These are phyloP conservation scores for Gonapodya sp. DNA, from an alignment of 192 early-diverging fungal species.

Conservation along the genomic window DNA sequence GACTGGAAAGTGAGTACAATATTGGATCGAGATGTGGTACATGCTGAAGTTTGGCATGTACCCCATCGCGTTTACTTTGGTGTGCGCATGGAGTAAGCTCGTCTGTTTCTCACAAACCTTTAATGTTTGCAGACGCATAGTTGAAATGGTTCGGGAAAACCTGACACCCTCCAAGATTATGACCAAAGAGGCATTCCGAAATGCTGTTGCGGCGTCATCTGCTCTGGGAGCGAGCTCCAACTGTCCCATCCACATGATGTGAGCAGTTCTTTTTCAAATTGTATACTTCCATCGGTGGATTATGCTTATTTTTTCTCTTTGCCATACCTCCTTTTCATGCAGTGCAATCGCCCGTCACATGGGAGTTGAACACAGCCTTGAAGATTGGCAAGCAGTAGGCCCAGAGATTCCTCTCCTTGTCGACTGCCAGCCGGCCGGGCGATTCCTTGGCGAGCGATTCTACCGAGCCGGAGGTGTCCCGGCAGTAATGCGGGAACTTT, in stretches of 20 bases:
- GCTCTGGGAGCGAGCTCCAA: conserved; percentile 7
- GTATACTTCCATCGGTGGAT: neutral
- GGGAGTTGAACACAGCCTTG: neutral
- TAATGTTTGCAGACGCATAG: neutral
- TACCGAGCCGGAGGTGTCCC: conserved; percentile 1
- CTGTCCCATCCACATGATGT: conserved; percentile 12
- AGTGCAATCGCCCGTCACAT: conserved; percentile 7
- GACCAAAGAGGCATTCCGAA: neutral
- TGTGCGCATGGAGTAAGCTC: neutral
- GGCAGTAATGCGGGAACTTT: conserved; percentile 2
- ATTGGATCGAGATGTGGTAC: too few relatives aligned
- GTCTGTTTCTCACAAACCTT: neutral
- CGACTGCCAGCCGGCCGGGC: conserved; percentile 1
- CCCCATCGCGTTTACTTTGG: too few relatives aligned
- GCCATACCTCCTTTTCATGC: too few relatives aligned
- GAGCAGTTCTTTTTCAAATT: neutral
- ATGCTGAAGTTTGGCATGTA: too few relatives aligned
- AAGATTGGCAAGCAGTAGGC: conserved; percentile 7
- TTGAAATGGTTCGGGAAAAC: conserved; percentile 4
- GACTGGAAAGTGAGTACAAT: conserved; percentile 8
- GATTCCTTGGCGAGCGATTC: neutral
- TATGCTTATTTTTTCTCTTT: too few relatives aligned
- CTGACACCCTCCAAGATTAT: conserved; percentile 3
- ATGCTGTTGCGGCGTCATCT: neutral
- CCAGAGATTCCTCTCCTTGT: neutral